These are phyloP conservation scores for Capsicum pubescens DNA, from an alignment of 257 asterid genomes.

Conservation along the genomic window DNA sequence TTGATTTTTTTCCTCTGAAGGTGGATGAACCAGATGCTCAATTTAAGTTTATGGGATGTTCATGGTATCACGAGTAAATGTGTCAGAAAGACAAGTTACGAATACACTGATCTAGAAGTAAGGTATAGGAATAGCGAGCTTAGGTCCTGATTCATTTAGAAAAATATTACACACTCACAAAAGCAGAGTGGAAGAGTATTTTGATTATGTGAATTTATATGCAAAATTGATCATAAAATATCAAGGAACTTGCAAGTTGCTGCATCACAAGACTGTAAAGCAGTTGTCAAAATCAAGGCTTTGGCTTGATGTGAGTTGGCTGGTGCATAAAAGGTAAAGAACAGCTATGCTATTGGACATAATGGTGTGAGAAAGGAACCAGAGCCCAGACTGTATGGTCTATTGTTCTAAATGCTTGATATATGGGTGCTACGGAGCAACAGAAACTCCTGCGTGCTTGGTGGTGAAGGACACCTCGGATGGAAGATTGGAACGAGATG, in stretches of 20 bases:
- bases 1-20: not conserved
- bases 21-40: conserved; percentile 9
- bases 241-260: not conserved
- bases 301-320: conserved; percentile 19
- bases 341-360: not conserved
- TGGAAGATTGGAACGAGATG: not conserved
- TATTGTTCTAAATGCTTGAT: not conserved
- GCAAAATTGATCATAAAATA: conserved; percentile 14
- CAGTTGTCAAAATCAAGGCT: not conserved
- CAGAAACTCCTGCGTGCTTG: not conserved
- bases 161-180: not conserved
- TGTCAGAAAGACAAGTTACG: not conserved
- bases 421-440: not conserved
- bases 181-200: conserved; percentile 19
- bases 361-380: not conserved
- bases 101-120: conserved; percentile 2
- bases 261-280: conserved; percentile 20
- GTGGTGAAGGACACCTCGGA: not conserved
- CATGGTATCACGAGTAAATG: not conserved
- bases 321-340: conserved; percentile 3
- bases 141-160: conserved; percentile 3
- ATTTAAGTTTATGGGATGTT: not conserved
- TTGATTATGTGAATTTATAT: not conserved
- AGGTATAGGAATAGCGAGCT: not conserved
- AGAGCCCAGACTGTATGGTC: not conserved